A percentile compares a stretch with the other conserved stretches of the same genome.
phyloP scores from a whole-genome alignment of 148 eudicot genomes.

The Selenicereus undatus region DNA sequence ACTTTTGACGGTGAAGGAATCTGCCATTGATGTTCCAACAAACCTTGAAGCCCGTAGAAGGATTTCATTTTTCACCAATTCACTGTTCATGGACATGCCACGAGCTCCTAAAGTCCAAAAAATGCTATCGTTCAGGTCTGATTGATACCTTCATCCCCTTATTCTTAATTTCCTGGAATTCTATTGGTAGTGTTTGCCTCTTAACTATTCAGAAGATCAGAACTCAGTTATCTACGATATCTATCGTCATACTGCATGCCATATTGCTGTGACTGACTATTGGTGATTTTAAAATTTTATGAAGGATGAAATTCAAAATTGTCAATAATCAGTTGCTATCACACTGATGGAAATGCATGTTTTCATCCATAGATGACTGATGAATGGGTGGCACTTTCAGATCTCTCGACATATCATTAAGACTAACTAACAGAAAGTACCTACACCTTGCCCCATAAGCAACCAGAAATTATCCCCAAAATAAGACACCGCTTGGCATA shows the following conservation, averaged over 20 bases:
- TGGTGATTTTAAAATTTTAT: background rate
- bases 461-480: background rate
- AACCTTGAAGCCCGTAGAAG: constrained; percentile 86
- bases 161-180: background rate
- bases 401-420: background rate
- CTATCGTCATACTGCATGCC: background rate
- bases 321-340: background rate
- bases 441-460: background rate
- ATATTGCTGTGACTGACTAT: background rate
- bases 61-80: constrained; percentile 69
- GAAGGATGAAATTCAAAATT: background rate
- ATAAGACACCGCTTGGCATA: background rate
- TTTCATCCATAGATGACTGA: background rate
- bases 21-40: constrained; percentile 69
- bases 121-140: constrained; percentile 79
- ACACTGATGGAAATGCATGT: background rate
- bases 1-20: constrained; percentile 75
- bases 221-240: too few species aligned
- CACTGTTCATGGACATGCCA: constrained; percentile 85
- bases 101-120: constrained; percentile 70
- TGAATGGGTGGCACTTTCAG: background rate
- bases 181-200: background rate
- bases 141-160: background rate
- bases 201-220: constrained; percentile 1
- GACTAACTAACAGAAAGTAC: background rate